phyloP scores from a whole-genome alignment of 768 basidiomycete genomes.

The Rhodosporidiobolus odoratus region DNA sequence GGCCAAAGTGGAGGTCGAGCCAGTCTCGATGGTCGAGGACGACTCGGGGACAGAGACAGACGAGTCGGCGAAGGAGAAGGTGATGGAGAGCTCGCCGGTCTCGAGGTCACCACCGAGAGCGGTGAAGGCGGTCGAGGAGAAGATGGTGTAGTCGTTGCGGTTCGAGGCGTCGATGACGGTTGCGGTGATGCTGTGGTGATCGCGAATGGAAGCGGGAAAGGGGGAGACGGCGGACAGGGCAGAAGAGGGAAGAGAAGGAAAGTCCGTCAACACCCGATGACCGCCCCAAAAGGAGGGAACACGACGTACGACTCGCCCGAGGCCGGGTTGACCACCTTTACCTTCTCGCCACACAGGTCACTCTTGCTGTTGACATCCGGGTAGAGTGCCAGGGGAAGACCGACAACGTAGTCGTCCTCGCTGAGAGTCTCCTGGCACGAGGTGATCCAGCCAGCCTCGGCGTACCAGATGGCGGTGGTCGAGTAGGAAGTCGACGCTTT shows the following conservation, averaged over 20 bases:
- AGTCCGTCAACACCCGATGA: neutral
- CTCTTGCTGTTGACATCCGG: conserved; percentile 8
- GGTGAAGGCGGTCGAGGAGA: conserved; percentile 29
- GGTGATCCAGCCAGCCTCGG: conserved; percentile 22
- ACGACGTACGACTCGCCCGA: conserved; percentile 16
- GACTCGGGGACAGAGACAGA: neutral
- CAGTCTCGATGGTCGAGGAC: neutral
- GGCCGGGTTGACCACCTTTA: conserved; percentile 12
- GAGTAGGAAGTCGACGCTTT: conserved; percentile 8
- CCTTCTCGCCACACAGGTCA: conserved; percentile 19
- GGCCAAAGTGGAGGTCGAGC: neutral
- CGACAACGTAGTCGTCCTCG: conserved; percentile 17
- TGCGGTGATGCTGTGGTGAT: conserved; percentile 9
- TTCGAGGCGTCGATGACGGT: conserved; percentile 30
- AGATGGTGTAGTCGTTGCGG: conserved; percentile 31
- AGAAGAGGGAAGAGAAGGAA: neutral
- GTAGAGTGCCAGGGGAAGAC: conserved; percentile 25
- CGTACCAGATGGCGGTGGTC: conserved; percentile 29
- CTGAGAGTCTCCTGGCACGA: conserved; percentile 15
- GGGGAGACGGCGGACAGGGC: neutral
- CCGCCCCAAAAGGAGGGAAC: neutral
- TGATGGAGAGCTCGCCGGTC: conserved; percentile 23
- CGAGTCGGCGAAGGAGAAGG: conserved; percentile 25
- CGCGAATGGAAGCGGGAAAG: neutral
- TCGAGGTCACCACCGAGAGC: conserved; percentile 30